Evolutionary conservation across 2,329 filamentous ascomycete species (phyloP).

Genomic region (Talaromyces funiculosus): DNA sequence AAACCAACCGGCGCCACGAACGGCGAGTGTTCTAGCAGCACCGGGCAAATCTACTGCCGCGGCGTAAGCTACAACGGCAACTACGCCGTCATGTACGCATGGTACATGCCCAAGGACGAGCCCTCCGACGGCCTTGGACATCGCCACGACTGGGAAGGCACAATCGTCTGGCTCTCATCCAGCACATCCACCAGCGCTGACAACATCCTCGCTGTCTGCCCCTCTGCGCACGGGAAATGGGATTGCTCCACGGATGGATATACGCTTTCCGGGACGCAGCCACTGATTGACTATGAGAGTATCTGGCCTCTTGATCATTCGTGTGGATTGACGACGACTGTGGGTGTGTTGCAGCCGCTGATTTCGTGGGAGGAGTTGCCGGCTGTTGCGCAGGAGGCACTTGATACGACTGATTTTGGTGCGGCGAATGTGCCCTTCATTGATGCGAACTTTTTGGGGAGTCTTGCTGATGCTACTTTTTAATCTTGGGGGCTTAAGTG

Average conservation of each 20-base stretch:
- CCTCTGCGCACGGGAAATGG: constrained; percentile 49
- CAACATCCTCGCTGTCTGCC: constrained; percentile 47
- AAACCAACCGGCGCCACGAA: constrained; percentile 34
- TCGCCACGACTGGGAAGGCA: constrained; percentile 53
- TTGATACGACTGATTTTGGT: constrained; percentile 45
- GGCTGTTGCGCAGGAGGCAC: constrained; percentile 36
- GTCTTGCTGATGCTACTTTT: constrained; percentile 37
- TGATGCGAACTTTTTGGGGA: constrained; percentile 42
- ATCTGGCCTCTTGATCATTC: constrained; percentile 47
- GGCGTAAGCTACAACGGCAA: constrained; percentile 35
- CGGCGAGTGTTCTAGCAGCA: constrained; percentile 39
- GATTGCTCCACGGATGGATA: constrained; percentile 38
- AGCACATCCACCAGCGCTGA: constrained; percentile 30
- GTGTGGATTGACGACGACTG: constrained; percentile 35
- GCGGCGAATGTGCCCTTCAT: constrained; percentile 45
- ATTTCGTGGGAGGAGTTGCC: constrained; percentile 49
- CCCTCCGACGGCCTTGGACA: constrained; percentile 45
- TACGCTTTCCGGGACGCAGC: constrained; percentile 38
- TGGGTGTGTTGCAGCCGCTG: constrained; percentile 43
- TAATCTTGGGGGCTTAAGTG: constrained; percentile 13
- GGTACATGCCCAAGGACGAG: constrained; percentile 49
- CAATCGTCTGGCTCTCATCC: constrained; percentile 47
- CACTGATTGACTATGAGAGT: constrained; percentile 47
- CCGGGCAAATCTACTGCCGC: constrained; percentile 50
- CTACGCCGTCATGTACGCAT: constrained; percentile 50